Base-by-base conservation (phyloP, 805 yeast species). In the Starmerella stigmatis region DNA sequence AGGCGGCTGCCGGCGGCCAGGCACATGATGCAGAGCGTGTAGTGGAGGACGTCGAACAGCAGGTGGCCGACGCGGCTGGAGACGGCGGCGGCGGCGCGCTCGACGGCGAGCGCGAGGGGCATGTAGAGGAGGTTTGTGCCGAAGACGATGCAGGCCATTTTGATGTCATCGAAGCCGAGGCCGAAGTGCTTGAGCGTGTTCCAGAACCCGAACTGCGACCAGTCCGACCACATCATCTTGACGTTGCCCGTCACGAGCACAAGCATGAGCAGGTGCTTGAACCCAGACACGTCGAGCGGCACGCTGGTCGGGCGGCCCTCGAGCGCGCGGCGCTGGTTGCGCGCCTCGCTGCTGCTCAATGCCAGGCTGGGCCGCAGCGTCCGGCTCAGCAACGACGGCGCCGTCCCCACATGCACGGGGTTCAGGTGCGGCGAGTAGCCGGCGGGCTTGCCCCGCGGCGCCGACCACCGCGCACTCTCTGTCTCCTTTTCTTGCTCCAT, bases 191-290 rank as follows among this genome's bases (percentile, higher is more conserved):
- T 41, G 3, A 65, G 53, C 7, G 63, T 54, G 44, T 56, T 57
- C 29, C 59, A 52, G 37, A 67, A 52, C 26, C 71, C 72, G 44
- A 63, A 60, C 41, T 56, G 61, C 19, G 53, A 50, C 54, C 64
- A 65, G 51, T 68, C 69, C 33, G 61, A 64, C 33, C 61, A 50
- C 27, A 67, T 48, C 23, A 68, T 57, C n/a, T 71, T 62, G 31
- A 67, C 48, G 41, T 69, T 67, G 28, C 70, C 67, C 23, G 61
- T 57, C 22, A 61, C 57, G 20, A 70, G 60, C 2, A 65, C 53
- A 12, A 69, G 61, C 61, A 67, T 57, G 12, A 64, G 59, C 37
- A 70, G 54, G 45, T 69, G 70, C 36, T 63, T 62, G 53, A 69
- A 63, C 13, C 73, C 73, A 10, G 54, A 44, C 27, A 55, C 47